A percentile compares a stretch with the other conserved stretches of the same genome.
phyloP scores from a whole-genome alignment of 495 filamentous ascomycete species.

The Zalerion maritima region DNA sequence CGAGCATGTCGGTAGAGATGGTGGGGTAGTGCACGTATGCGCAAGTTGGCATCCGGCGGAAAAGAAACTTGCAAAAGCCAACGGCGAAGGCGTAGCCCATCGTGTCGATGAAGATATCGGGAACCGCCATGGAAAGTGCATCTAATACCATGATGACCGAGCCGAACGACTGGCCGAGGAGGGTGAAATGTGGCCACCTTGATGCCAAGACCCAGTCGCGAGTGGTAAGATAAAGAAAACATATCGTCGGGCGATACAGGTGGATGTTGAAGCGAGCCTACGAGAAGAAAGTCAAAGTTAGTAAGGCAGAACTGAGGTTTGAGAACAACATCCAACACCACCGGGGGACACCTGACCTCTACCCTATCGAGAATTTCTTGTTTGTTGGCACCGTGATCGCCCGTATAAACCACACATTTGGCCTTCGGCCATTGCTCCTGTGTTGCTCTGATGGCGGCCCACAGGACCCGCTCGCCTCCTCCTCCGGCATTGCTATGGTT shows the following conservation, averaged over 20 bases:
- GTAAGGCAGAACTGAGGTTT: constrained; percentile 1
- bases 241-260: constrained; percentile 67
- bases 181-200: constrained; percentile 83
- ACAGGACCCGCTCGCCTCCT: constrained; percentile 89
- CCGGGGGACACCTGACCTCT: constrained; percentile 30
- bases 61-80: constrained; percentile 67
- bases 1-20: constrained; percentile 96
- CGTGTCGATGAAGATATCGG: constrained; percentile 90
- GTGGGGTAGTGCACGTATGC: constrained; percentile 98
- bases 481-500: constrained; percentile 74
- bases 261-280: constrained; percentile 84
- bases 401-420: constrained; percentile 83
- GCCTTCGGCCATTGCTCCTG: constrained; percentile 81
- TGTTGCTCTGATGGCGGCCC: constrained; percentile 86
- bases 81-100: constrained; percentile 95
- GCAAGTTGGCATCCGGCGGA: constrained; percentile 65
- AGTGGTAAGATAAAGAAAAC: constrained; percentile 80
- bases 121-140: constrained; percentile 80
- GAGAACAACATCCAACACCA: no score
- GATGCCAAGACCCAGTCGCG: constrained; percentile 69
- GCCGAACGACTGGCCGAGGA: constrained; percentile 84
- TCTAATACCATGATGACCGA: constrained; percentile 78
- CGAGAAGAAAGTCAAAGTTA: constrained; percentile 1
- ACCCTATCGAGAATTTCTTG: constrained; percentile 62
- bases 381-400: constrained; percentile 79